Percentiles rank a stretch among this genome's conserved stretches.
These are phyloP conservation scores for Solanum pimpinellifolium DNA, from an alignment of 257 asterid species.

Conservation along the genomic window DNA sequence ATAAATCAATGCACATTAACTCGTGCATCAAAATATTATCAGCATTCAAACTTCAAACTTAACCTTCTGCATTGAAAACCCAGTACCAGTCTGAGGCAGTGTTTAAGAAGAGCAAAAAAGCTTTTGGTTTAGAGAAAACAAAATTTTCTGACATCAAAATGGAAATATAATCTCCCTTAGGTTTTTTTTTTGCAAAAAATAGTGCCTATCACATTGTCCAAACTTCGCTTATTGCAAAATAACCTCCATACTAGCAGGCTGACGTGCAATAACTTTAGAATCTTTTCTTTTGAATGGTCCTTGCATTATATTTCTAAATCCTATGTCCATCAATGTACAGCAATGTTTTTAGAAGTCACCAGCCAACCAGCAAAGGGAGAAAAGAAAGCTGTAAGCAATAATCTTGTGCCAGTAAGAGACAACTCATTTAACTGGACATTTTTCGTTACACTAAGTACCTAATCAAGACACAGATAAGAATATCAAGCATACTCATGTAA, in stretches of 20 bases:
- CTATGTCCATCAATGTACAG: background rate
- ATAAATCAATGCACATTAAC: background rate
- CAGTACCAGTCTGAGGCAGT: background rate
- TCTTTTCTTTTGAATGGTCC: background rate
- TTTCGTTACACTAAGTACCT: background rate
- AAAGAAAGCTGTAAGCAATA: background rate
- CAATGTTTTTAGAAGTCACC: background rate
- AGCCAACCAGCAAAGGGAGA: background rate
- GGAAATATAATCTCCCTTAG: background rate
- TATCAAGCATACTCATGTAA: background rate
- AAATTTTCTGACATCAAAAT: background rate
- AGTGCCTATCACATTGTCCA: background rate
- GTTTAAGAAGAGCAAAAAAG: background rate
- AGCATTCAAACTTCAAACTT: background rate
- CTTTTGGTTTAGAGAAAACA: background rate
- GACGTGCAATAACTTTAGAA: background rate
- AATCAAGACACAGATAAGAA: background rate
- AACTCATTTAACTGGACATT: background rate
- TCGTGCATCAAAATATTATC: background rate
- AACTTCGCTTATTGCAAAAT: background rate
- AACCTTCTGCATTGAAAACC: background rate
- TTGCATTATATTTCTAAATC: background rate
- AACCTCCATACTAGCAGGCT: background rate
- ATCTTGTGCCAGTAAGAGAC: background rate
- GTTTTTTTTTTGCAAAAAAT: background rate